Conservation (phyloP, 1,284 basidiomycete species). For the Fomes fomentarius region DNA sequence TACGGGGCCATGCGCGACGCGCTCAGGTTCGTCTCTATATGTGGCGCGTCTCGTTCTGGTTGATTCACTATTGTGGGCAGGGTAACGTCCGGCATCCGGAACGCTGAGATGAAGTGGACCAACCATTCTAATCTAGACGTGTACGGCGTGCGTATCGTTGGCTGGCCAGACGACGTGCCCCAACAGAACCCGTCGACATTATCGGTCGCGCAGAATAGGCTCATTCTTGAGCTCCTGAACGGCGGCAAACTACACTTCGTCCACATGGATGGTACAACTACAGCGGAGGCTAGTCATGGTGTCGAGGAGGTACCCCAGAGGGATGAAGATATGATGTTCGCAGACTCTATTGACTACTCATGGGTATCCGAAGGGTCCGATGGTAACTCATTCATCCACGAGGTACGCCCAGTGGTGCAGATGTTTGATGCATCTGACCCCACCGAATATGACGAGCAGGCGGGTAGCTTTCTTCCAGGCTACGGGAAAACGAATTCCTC, state of each 20-base stretch:
- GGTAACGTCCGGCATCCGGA: conserved; percentile 55
- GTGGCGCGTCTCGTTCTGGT: too few relatives aligned
- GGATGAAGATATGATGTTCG: conserved; percentile 21
- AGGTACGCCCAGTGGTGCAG: too few relatives aligned
- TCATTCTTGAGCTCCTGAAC: conserved; percentile 50
- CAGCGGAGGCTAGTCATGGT: background rate
- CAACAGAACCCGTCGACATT: conserved; percentile 62
- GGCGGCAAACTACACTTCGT: conserved; percentile 50
- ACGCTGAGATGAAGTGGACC: conserved; percentile 76
- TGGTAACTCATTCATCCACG: too few relatives aligned
- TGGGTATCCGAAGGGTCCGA: too few relatives aligned
- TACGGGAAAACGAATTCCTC: too few relatives aligned
- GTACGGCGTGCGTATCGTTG: conserved; percentile 61
- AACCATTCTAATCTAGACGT: conserved; percentile 55
- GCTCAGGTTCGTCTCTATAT: conserved; percentile 50
- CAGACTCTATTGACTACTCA: conserved; percentile 20
- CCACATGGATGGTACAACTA: conserved; percentile 8
- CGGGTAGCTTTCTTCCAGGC: too few relatives aligned
- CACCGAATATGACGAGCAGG: too few relatives aligned
- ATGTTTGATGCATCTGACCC: too few relatives aligned
- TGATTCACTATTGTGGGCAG: too few relatives aligned
- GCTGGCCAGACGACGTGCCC: conserved; percentile 63
- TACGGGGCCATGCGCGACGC: conserved; percentile 55
- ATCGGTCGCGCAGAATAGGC: conserved; percentile 53
- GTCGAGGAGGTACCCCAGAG: background rate